Base-by-base conservation (phyloP, 345 rosid species). In the Rhodamnia argentea region DNA sequence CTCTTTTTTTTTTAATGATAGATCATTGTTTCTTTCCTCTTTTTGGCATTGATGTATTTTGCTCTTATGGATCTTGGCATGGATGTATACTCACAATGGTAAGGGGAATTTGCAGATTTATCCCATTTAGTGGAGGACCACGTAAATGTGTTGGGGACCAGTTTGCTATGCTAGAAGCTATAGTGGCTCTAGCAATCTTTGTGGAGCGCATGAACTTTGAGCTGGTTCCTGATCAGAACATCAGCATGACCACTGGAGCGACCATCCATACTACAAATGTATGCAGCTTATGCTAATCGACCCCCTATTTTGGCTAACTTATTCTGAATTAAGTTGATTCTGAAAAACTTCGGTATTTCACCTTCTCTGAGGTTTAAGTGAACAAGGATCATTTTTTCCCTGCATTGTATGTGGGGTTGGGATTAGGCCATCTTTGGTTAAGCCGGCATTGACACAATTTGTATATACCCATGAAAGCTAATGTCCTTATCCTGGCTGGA, bases 121-220 rank as follows among this genome's bases (percentile, higher is more conserved):
- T 97, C 89, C 99, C 99, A 6, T 96, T 97, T 87, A 94, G 98
- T 42, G 99, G 99, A 88, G 99, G 98, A 42, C 98, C 99, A 50
- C 96, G 98, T 37, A 97, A 96, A 84, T 96, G 99, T 64, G 97
- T 97, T 24, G 99, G 99, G 3, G 98, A 97, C 88, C 99, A 97
- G 85, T 97, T 97, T 93, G 98, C 98, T 64, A 83, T 97, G 89
- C 91, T 97, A 85, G 99, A 97, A 86, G 95, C 98, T 20, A 92
- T 95, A 44, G 98, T 97, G 85, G 91, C 97, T 16, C 98, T 97
- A 4, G 91, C 98, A 14, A 82, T 97, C 83, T 95, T 92, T 88
- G 91, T 97, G 58, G 96, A 96, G 88, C 93, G 91, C 44, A 78
- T 97, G 88, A 92, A 95, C 89, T 95, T 96, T 22, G 95, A 94